These are phyloP conservation scores for Penicillium freii DNA, from an alignment of 2,329 filamentous ascomycete genomes.

Conservation along the genomic window DNA sequence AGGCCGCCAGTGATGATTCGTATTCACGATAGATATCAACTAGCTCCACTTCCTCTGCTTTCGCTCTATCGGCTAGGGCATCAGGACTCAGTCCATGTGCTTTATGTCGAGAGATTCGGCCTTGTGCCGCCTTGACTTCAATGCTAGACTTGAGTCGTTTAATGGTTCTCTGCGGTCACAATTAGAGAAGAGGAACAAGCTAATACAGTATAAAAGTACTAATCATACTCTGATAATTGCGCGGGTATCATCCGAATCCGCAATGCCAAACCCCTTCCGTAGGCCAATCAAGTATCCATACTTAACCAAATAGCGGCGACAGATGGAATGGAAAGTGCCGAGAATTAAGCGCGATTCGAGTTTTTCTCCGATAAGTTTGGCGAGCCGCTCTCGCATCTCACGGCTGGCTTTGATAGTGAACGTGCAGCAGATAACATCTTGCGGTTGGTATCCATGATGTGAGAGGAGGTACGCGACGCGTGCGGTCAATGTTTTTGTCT, in stretches of 20 bases:
- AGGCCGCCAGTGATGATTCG: constrained; percentile 68
- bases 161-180: constrained; percentile 60
- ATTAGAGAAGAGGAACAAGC: constrained; percentile 11
- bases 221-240: constrained; percentile 64
- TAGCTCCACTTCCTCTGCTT: constrained; percentile 62
- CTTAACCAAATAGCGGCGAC: constrained; percentile 74
- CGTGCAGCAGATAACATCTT: constrained; percentile 90
- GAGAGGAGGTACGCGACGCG: constrained; percentile 86
- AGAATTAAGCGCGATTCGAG: constrained; percentile 75
- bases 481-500: constrained; percentile 92
- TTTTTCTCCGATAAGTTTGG: constrained; percentile 73
- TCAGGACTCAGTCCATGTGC: constrained; percentile 53
- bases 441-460: constrained; percentile 68
- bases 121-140: constrained; percentile 68
- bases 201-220: neutral
- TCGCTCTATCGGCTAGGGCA: constrained; percentile 39
- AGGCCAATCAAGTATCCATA: constrained; percentile 86
- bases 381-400: constrained; percentile 90
- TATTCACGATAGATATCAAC: constrained; percentile 70
- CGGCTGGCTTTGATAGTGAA: constrained; percentile 94
- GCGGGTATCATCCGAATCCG: constrained; percentile 76
- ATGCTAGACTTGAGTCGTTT: constrained; percentile 68
- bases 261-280: constrained; percentile 81
- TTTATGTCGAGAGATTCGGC: constrained; percentile 69
- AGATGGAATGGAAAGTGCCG: constrained; percentile 93